phyloP scores from a whole-genome alignment of 129 eudicot genomes.

The carrot (Daucus carota) region DH1_v3.0 NC_030382.2:41428001-41428500 shows the following conservation, averaged over 20 bases:
- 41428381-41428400: constrained; percentile 15
- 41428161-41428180: neutral
- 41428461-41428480: neutral
- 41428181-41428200: neutral
- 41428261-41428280: constrained; percentile 22
- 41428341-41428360: constrained; percentile 11
- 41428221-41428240: neutral
- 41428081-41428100: constrained; percentile 91
- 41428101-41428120: constrained; percentile 49
- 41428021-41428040: neutral
- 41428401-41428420: neutral
- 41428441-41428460: neutral
- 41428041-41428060: neutral
- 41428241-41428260: neutral
- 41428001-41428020: neutral
- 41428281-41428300: constrained; percentile 5
- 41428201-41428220: neutral
- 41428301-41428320: constrained; percentile 12
- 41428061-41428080: constrained; percentile 80
- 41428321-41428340: constrained; percentile 9
- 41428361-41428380: constrained; percentile 11
- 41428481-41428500: neutral
- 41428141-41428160: neutral
- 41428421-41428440: neutral
- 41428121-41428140: constrained; percentile 36